These are phyloP conservation scores for Vicia faba DNA, from an alignment of 306 rosid species.

Conservation along the genomic window DNA sequence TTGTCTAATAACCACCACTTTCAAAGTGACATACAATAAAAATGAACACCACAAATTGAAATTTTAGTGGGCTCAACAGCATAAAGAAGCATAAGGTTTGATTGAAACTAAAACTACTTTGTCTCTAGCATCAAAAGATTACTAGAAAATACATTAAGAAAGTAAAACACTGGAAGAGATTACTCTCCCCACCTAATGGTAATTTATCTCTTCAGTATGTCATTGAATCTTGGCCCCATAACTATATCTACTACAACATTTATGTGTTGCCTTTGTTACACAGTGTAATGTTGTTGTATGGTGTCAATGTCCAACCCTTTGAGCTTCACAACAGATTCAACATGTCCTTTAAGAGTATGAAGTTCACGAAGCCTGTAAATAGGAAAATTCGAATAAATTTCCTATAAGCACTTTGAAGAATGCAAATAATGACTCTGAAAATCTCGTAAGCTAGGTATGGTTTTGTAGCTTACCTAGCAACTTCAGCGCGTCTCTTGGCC, in stretches of 20 bases:
- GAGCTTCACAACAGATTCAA: conserved; percentile 96
- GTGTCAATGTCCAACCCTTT: conserved; percentile 93
- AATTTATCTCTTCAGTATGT: conserved; percentile 29
- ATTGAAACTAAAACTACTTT: conserved; percentile 35
- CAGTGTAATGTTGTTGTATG: conserved; percentile 95
- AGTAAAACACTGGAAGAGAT: conserved; percentile 42
- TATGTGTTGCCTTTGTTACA: conserved; percentile 45
- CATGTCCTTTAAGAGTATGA: conserved; percentile 95
- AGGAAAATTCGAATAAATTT: neutral
- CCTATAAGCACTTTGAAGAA: neutral
- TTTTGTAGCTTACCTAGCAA: conserved; percentile 72
- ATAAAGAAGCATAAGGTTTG: conserved; percentile 29
- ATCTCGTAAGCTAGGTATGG: neutral
- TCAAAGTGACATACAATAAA: conserved; percentile 34
- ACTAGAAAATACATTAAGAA: conserved; percentile 39
- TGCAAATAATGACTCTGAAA: neutral
- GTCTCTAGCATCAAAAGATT: conserved; percentile 37
- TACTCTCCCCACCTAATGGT: conserved; percentile 42
- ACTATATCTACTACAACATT: conserved; percentile 23
- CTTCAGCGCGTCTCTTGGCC: conserved; percentile 95
- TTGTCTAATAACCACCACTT: conserved; percentile 33
- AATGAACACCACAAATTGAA: conserved; percentile 25
- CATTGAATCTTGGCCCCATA: conserved; percentile 36
- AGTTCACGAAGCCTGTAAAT: conserved; percentile 89
- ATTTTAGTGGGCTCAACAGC: conserved; percentile 27